Conservation (phyloP, 768 basidiomycete genomes). For the Agrocybe chaxingu region DNA sequence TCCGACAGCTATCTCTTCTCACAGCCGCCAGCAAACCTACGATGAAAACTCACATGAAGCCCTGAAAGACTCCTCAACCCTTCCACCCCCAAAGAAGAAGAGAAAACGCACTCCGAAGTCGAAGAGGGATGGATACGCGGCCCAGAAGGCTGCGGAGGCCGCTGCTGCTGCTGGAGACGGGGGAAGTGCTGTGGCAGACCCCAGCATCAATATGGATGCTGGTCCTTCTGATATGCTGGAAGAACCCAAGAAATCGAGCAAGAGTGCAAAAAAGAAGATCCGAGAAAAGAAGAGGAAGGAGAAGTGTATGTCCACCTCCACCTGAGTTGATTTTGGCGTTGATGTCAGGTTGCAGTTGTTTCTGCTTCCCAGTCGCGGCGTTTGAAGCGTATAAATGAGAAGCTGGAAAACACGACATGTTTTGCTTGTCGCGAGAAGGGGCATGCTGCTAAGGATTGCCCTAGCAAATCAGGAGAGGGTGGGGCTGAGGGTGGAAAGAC, state of each 20-base stretch:
- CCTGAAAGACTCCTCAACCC: slow-evolving; percentile 6
- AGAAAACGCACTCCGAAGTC: slow-evolving; percentile 52
- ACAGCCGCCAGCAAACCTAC: not conserved
- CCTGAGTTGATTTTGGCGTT: too few species aligned
- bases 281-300: slow-evolving; percentile 26
- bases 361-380: slow-evolving; percentile 56
- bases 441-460: slow-evolving; percentile 82
- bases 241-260: slow-evolving; percentile 17
- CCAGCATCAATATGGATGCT: not conserved
- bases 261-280: slow-evolving; percentile 29
- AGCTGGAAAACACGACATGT: slow-evolving; percentile 61
- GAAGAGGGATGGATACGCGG: slow-evolving; percentile 34
- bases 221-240: not conserved
- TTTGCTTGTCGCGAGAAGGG: slow-evolving; percentile 86
- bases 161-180: not conserved
- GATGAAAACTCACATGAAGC: slow-evolving; percentile 6
- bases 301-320: slow-evolving; percentile 12
- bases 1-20: slow-evolving; percentile 13
- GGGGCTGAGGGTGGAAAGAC: slow-evolving; percentile 14
- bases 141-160: slow-evolving; percentile 23
- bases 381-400: slow-evolving; percentile 57
- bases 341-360: slow-evolving; percentile 5
- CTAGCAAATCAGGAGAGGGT: slow-evolving; percentile 25
- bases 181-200: too few species aligned
- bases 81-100: slow-evolving; percentile 50